These are phyloP conservation scores for Chytriomyces hyalinus DNA, from an alignment of 192 early-diverging fungal species.

Conservation along the genomic window DNA sequence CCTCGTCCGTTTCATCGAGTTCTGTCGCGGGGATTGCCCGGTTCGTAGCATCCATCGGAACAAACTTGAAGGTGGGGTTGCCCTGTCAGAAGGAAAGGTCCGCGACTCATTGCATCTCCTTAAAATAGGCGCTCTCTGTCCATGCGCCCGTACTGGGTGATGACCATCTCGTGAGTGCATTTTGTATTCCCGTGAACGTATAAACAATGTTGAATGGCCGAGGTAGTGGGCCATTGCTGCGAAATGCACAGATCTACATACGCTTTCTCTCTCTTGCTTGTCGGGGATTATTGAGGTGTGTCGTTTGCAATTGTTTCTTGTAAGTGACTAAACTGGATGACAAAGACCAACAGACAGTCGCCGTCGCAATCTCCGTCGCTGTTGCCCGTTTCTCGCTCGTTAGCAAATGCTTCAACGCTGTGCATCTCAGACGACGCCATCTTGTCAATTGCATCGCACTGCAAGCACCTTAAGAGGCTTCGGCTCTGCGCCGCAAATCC, in stretches of 20 bases:
- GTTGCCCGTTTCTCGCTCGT: not conserved
- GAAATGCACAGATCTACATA: not conserved
- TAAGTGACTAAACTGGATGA: not conserved
- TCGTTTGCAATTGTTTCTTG: not conserved
- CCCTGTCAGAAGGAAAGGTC: too few relatives aligned
- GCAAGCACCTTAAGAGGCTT: slow-evolving; percentile 17
- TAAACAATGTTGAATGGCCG: not conserved
- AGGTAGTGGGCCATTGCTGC: not conserved
- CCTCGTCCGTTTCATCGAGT: not conserved
- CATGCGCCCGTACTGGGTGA: slow-evolving; percentile 12
- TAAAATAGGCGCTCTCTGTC: not conserved
- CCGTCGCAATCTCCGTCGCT: not conserved
- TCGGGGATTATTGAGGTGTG: not conserved
- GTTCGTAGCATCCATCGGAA: slow-evolving; percentile 4
- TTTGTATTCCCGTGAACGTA: not conserved
- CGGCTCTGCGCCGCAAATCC: slow-evolving; percentile 9
- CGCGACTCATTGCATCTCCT: too few relatives aligned
- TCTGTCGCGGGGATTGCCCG: slow-evolving; percentile 18
- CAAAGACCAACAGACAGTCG: not conserved
- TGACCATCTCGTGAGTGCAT: slow-evolving; percentile 17
- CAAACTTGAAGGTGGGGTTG: not conserved
- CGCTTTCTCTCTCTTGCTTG: not conserved
- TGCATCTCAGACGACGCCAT: slow-evolving; percentile 25
- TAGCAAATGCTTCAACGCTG: not conserved
- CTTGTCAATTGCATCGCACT: slow-evolving; percentile 25